These are phyloP conservation scores for Nakazawaea pomicola DNA, from an alignment of 805 yeast genomes.

Conservation along the genomic window DNA sequence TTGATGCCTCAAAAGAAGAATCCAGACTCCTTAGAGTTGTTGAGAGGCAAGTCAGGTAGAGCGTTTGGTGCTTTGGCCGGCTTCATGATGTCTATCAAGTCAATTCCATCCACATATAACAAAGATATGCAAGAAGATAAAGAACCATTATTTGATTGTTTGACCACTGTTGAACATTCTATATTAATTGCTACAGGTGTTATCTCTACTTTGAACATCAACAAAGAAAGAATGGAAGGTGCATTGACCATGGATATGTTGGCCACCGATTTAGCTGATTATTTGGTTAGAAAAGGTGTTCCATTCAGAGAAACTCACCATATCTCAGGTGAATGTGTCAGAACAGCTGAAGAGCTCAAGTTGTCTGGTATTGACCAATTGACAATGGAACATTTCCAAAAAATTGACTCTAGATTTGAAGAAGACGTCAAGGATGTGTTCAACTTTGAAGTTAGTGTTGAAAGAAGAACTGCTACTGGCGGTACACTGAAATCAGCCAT, in stretches of 20 bases:
- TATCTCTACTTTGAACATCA: conserved; percentile 74
- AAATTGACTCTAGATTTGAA: conserved; percentile 75
- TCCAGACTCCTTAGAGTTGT: conserved; percentile 91
- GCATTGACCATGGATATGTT: conserved; percentile 98
- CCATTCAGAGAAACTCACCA: conserved; percentile 99
- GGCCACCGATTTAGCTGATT: conserved; percentile 98
- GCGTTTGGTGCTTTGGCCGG: conserved; percentile 95
- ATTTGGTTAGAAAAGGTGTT: conserved; percentile 94
- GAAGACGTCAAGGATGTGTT: conserved; percentile 82
- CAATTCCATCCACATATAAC: conserved; percentile 97
- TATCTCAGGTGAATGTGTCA: conserved; percentile 96
- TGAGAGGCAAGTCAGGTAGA: conserved; percentile 97
- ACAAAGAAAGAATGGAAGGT: conserved; percentile 70
- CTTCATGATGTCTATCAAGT: conserved; percentile 91
- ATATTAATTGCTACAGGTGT: conserved; percentile 95
- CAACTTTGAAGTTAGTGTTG: conserved; percentile 90
- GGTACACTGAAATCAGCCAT: conserved; percentile 95
- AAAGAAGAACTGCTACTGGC: conserved; percentile 94
- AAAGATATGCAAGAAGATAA: conserved; percentile 99
- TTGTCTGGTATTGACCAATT: conserved; percentile 85
- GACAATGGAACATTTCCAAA: conserved; percentile 68
- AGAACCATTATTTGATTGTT: conserved; percentile 93
- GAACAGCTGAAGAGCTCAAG: conserved; percentile 74
- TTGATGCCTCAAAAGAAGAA: conserved; percentile 99
- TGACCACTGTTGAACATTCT: conserved; percentile 90